Conservation (phyloP, 352 stramenopile genomes). For the Globisporangium paroecandrum region DNA sequence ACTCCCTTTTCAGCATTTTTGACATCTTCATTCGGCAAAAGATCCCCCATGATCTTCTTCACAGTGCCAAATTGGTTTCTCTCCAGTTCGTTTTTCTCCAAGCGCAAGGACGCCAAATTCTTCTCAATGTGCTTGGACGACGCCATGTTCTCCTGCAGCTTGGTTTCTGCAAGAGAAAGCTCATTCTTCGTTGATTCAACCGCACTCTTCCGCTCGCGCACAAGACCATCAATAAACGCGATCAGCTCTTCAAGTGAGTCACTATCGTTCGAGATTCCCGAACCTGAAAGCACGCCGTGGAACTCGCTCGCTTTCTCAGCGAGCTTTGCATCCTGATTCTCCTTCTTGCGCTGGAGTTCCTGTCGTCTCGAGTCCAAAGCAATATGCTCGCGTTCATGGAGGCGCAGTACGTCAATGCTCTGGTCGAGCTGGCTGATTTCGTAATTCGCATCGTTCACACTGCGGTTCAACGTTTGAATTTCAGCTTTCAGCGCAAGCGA, state of each 20-base stretch:
- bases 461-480: constrained; percentile 40
- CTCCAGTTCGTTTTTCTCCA: constrained; percentile 55
- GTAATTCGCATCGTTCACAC: constrained; percentile 41
- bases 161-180: constrained; percentile 28
- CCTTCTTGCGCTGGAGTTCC: constrained; percentile 40
- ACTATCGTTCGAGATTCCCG: constrained; percentile 29
- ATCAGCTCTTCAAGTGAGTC: constrained; percentile 25
- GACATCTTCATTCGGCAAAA: constrained; percentile 42
- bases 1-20: constrained; percentile 47
- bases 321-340: constrained; percentile 39
- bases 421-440: constrained; percentile 42
- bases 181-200: constrained; percentile 29
- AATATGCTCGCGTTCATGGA: constrained; percentile 45
- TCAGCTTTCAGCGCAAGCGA: constrained; percentile 33
- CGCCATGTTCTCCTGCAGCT: constrained; percentile 48
- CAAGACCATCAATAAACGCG: constrained; percentile 23
- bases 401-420: constrained; percentile 53
- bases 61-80: constrained; percentile 47
- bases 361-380: constrained; percentile 46
- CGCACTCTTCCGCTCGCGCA: constrained; percentile 21
- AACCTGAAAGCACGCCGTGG: constrained; percentile 26
- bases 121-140: constrained; percentile 53
- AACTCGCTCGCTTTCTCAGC: constrained; percentile 46
- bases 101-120: constrained; percentile 28
- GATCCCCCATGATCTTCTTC: constrained; percentile 43